Percentiles rank a stretch among this genome's conserved stretches.
phyloP scores from a whole-genome alignment of 2,329 filamentous ascomycete species.

The Epichloe bromicola region DNA sequence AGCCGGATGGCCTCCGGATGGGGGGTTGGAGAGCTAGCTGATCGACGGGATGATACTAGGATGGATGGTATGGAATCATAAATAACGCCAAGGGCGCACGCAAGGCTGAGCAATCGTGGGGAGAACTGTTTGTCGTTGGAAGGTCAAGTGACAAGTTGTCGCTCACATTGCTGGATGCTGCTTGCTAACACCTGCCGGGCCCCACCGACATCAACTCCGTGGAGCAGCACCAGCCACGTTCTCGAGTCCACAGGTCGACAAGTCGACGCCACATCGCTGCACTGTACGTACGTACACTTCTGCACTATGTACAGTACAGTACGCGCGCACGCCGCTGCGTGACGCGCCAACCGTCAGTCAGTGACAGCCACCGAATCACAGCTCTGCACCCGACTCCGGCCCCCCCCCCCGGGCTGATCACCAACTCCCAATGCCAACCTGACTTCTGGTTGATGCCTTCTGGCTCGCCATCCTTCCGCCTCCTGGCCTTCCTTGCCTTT shows the following conservation, averaged over 20 bases:
- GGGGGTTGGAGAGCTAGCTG: too few relatives aligned
- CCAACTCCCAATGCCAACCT: background rate
- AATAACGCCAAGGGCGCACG: background rate
- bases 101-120: background rate
- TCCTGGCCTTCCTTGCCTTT: background rate
- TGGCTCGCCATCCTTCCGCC: background rate
- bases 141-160: too few relatives aligned
- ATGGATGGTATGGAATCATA: background rate
- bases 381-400: constrained; percentile 2
- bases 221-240: background rate
- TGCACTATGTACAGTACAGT: background rate
- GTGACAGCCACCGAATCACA: constrained; percentile 8
- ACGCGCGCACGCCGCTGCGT: too few relatives aligned
- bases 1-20: background rate
- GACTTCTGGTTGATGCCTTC: background rate
- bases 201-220: background rate
- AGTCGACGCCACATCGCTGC: background rate
- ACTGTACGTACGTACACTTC: background rate
- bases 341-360: background rate
- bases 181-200: background rate
- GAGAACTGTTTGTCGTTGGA: too few relatives aligned
- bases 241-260: background rate
- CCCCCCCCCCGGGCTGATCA: background rate
- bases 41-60: background rate
- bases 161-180: too few relatives aligned